A percentile compares a stretch with the other conserved stretches of the same genome.
Evolutionary conservation across 768 basidiomycete genomes (phyloP).

Genomic region (Mycena rebaudengoi): DNA sequence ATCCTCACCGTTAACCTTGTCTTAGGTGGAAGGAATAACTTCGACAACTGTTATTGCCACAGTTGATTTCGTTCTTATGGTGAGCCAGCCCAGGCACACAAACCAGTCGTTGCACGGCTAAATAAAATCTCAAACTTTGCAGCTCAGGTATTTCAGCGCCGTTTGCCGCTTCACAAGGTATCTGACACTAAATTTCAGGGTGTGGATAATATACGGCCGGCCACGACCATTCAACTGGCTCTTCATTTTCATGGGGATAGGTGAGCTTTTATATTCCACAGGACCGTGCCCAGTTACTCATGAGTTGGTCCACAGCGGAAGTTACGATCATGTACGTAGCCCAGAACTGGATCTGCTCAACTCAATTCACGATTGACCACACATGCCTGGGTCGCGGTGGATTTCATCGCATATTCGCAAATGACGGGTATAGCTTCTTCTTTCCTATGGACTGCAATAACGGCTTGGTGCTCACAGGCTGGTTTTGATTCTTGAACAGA

Average conservation of each 20-base stretch:
- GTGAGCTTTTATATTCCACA: not conserved
- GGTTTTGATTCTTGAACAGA: not conserved
- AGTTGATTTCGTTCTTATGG: constrained; percentile 3
- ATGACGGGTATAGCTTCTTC: not conserved
- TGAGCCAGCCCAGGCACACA: not conserved
- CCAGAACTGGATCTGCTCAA: accelerated
- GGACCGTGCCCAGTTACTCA: not conserved
- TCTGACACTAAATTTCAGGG: too few relatives aligned
- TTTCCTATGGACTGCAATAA: too few relatives aligned
- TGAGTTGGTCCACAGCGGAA: not conserved
- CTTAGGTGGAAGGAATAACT: constrained; percentile 1
- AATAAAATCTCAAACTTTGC: not conserved
- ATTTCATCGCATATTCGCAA: constrained; percentile 7
- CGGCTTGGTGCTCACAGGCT: too few relatives aligned
- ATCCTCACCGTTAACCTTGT: not conserved
- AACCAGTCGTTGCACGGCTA: not conserved
- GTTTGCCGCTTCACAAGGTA: too few relatives aligned
- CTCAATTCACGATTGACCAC: not conserved
- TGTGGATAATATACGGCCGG: constrained; percentile 12
- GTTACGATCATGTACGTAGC: not conserved
- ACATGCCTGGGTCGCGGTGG: not conserved
- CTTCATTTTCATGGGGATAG: not conserved
- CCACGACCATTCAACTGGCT: constrained; percentile 2
- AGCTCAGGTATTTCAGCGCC: too few relatives aligned
- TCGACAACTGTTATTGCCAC: constrained; percentile 6